Percentiles rank a stretch among this genome's conserved stretches.
These are phyloP conservation scores for Pichia cactophila DNA, from an alignment of 1,139 yeast species.

Conservation along the genomic window DNA sequence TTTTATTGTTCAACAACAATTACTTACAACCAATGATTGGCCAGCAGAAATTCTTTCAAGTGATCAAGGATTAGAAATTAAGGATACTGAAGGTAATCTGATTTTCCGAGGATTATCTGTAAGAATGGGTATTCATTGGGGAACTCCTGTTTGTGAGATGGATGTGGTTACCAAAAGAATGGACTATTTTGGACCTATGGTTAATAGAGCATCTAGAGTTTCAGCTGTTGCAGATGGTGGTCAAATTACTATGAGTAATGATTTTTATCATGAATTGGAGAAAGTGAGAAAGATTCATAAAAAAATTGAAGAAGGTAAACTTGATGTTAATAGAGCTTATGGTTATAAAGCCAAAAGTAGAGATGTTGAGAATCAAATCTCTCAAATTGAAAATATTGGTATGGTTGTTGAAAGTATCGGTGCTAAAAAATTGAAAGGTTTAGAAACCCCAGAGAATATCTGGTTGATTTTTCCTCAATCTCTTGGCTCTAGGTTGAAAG, in stretches of 20 bases:
- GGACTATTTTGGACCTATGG: slow-evolving; percentile 99
- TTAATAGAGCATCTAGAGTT: slow-evolving; percentile 87
- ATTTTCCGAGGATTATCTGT: slow-evolving; percentile 87
- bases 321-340: slow-evolving; percentile 47
- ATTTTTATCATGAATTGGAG: slow-evolving; percentile 66
- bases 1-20: slow-evolving; percentile 81
- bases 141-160: slow-evolving; percentile 90
- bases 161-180: slow-evolving; percentile 93
- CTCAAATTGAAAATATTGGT: slow-evolving; percentile 60
- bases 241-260: slow-evolving; percentile 82
- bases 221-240: slow-evolving; percentile 97
- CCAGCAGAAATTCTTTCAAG: slow-evolving; percentile 86
- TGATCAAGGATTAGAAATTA: slow-evolving; percentile 75
- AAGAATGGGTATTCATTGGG: slow-evolving; percentile 98
- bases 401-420: slow-evolving; percentile 69
- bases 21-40: slow-evolving; percentile 80
- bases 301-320: slow-evolving; percentile 35
- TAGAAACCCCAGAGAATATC: slow-evolving; percentile 86
- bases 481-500: slow-evolving; percentile 50
- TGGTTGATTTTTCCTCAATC: slow-evolving; percentile 70
- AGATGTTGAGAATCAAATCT: slow-evolving; percentile 59
- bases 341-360: slow-evolving; percentile 57
- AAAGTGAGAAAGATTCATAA: slow-evolving; percentile 50
- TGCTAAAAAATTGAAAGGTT: slow-evolving; percentile 83
- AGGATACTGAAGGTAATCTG: slow-evolving; percentile 55